Conservation (phyloP, 1,139 yeast species). For the Candida sojae region DNA sequence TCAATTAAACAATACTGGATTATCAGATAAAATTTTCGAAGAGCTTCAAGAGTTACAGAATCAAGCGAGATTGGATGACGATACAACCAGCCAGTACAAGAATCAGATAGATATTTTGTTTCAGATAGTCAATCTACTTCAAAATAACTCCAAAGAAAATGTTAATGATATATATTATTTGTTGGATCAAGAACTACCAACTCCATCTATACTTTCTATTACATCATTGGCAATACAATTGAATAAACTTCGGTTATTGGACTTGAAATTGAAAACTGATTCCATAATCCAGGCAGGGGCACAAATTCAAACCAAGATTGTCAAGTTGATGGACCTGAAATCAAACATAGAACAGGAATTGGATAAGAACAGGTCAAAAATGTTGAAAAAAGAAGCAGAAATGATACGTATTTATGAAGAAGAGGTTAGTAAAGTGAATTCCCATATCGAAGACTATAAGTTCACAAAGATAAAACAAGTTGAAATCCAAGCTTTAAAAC, state of each 20-base stretch:
- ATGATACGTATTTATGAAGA: constrained; percentile 12
- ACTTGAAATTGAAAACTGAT: constrained; percentile 23
- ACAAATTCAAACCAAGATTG: constrained; percentile 18
- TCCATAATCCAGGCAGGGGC: constrained; percentile 23
- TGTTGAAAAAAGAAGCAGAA: constrained; percentile 14
- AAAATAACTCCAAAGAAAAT: constrained; percentile 8
- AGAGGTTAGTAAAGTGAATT: constrained; percentile 13
- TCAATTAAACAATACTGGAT: constrained; percentile 2
- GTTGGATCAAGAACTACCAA: constrained; percentile 20
- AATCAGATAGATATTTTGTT: constrained; percentile 31
- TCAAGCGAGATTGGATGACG: constrained; percentile 11
- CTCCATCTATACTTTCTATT: constrained; percentile 28
- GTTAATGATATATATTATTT: constrained; percentile 5
- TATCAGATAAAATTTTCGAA: background rate
- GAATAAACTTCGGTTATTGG: constrained; percentile 37
- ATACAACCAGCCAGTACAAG: constrained; percentile 6
- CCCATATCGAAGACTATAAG: constrained; percentile 19
- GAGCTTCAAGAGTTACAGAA: constrained; percentile 8
- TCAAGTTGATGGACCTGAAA: constrained; percentile 14
- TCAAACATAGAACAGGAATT: constrained; percentile 7
- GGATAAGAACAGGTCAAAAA: constrained; percentile 5
- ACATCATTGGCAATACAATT: constrained; percentile 45
- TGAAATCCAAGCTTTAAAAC: constrained; percentile 27
- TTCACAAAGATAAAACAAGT: constrained; percentile 28
- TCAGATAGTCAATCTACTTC: constrained; percentile 15